Conservation (phyloP, 495 filamentous ascomycete genomes). For the Penicillium bialowiezense region DNA sequence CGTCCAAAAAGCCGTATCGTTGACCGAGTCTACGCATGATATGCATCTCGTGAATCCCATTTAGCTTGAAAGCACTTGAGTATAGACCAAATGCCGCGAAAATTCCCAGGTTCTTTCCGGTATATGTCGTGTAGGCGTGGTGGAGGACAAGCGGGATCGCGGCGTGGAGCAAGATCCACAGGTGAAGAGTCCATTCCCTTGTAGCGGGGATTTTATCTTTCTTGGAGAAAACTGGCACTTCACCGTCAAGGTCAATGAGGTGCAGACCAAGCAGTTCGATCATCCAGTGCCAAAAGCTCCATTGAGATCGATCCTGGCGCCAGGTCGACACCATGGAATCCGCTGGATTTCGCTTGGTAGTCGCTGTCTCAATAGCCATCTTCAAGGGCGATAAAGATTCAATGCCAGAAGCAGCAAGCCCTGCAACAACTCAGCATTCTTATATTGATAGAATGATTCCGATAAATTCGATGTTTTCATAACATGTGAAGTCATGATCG, state of each 20-base stretch:
- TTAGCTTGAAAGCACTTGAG: conserved; percentile 22
- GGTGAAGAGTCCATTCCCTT: conserved; percentile 21
- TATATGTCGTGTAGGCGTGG: conserved; percentile 19
- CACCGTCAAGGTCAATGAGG: conserved; percentile 11
- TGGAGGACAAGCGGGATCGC: conserved; percentile 20
- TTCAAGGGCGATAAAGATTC: no score
- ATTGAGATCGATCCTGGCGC: conserved; percentile 24
- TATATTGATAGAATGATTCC: no score
- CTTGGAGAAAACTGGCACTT: conserved; percentile 24
- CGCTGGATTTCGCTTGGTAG: conserved; percentile 13
- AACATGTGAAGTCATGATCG: conserved; percentile 21
- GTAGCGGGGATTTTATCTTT: conserved; percentile 23
- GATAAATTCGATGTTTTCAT: background rate
- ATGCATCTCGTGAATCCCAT: conserved; percentile 25
- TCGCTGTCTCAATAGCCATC: conserved; percentile 7
- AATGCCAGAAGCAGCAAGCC: background rate
- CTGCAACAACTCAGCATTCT: conserved; percentile 1
- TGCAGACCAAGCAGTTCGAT: conserved; percentile 24
- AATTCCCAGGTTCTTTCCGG: conserved; percentile 11
- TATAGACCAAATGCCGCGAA: conserved; percentile 21
- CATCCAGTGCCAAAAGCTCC: conserved; percentile 22
- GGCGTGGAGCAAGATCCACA: conserved; percentile 27
- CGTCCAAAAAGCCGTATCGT: conserved; percentile 25
- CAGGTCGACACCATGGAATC: conserved; percentile 31
- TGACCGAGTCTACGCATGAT: conserved; percentile 27